Evolutionary conservation across 495 filamentous ascomycete species (phyloP), one percentile per base, ranked within the genome.

Genomic region (Diplogelasinospora grovesii): DNA sequence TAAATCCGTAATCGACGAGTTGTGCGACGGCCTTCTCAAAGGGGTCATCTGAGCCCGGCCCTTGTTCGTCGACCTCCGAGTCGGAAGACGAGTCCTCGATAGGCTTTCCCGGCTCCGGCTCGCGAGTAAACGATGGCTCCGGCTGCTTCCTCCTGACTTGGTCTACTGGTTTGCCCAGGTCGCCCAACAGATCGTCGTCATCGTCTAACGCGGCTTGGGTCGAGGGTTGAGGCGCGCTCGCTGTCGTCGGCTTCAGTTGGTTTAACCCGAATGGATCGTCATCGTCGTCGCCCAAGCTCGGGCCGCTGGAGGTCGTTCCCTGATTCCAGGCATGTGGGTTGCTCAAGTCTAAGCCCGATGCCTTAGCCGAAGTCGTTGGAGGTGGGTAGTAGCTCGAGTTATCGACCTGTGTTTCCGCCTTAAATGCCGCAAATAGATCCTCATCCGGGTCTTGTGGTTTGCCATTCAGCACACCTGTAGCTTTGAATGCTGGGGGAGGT

Each of bases 1-100:
- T 78, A 43, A 98, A 98, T 18, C 92, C 92, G 81, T 97, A 96
- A 50, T 97, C 90, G 8, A 97, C 81, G 14, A 98, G 61, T 54
- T 96, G 88, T 1, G 88, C 89, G 39, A 97, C 75, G 3, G 88
- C 87, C 36, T 74, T 76, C 56, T 95, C 89, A 32, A 79, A 78
- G 7, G 81, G 83, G 53, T 82, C 81, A 0, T 61, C 65, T 43
- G 45, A 52, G 22, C 43, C 45, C 9, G 53, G 22, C 48, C 61
- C 30, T 20, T 21, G 36, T 25, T 61, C n/a, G n/a, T n/a, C 66
- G 1, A 44, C 44, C 23, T 65, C 64, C 1, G 67, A 63, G 41
- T 67, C 67, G 10, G 64, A 69, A 20, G 71, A 61, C 5, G 59
- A 59, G 43, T 59, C 55, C 38, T 73, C 68, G 22, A 65, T 68